Percentiles rank a stretch among this genome's conserved stretches.
These are phyloP conservation scores for Beauveria sp. DNA, from an alignment of 2,329 filamentous ascomycete species.

Conservation along the genomic window DNA sequence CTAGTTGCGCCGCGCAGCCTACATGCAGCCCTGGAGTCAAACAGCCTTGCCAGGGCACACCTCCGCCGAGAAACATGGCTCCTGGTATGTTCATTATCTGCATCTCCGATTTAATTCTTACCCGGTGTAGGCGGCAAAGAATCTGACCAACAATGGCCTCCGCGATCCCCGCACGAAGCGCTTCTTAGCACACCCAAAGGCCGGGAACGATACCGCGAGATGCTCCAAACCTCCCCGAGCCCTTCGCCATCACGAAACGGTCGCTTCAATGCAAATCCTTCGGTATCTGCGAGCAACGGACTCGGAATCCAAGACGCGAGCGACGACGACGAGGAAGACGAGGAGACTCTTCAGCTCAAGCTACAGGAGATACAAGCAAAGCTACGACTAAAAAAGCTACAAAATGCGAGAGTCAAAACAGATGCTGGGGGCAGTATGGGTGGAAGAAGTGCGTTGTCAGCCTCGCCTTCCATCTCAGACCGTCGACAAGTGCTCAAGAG, in stretches of 20 bases:
- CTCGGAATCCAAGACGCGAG: constrained; percentile 33
- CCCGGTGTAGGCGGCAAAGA: constrained; percentile 18
- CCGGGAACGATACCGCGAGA: constrained; percentile 63
- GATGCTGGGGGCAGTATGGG: constrained; percentile 9
- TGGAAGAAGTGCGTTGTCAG: constrained; percentile 12
- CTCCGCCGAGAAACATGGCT: constrained; percentile 14
- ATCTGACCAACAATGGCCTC: constrained; percentile 54
- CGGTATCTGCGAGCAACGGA: constrained; percentile 23
- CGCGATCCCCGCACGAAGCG: constrained; percentile 57
- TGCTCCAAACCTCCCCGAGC: constrained; percentile 59
- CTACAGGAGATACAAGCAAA: constrained; percentile 83
- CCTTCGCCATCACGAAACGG: constrained; percentile 47
- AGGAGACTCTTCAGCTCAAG: constrained; percentile 81
- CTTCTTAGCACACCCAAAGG: constrained; percentile 67
- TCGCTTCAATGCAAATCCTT: constrained; percentile 4
- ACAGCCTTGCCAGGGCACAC: constrained; percentile 4
- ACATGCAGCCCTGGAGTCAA: constrained; percentile 7
- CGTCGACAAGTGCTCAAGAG: not conserved
- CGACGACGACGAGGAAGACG: constrained; percentile 80
- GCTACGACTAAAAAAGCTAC: constrained; percentile 78
- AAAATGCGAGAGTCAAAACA: constrained; percentile 40
- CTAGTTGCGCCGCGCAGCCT: not conserved
- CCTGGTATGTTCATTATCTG: constrained; percentile 11
- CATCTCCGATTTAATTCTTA: constrained; percentile 11
- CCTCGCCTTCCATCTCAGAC: constrained; percentile 1